Evolutionary conservation across 805 yeast genomes (phyloP).

Genomic region (Ogataea methanolica): DNA sequence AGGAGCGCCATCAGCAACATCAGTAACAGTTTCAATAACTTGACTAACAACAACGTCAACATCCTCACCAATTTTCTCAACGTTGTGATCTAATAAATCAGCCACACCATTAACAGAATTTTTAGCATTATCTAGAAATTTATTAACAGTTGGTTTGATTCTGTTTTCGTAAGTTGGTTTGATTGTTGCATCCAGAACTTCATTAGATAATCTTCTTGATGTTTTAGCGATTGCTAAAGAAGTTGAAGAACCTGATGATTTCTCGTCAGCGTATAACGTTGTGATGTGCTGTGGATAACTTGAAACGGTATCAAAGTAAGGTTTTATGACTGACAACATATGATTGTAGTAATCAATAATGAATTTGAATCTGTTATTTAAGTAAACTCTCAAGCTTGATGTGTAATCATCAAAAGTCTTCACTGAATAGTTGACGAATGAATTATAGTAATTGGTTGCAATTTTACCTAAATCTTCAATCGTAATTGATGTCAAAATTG

Average conservation of each 20-base stretch:
- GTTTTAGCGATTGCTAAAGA: conserved; percentile 34
- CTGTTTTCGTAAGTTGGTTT: conserved; percentile 27
- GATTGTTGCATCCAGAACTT: conserved; percentile 28
- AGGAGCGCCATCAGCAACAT: conserved; percentile 3
- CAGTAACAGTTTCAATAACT: conserved; percentile 2
- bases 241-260: conserved; percentile 24
- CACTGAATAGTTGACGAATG: conserved; percentile 6
- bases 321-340: conserved; percentile 8
- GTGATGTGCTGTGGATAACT: conserved; percentile 29
- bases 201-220: conserved; percentile 32
- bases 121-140: conserved; percentile 19
- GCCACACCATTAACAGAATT: conserved; percentile 20
- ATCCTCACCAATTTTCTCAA: conserved; percentile 7
- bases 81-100: conserved; percentile 14
- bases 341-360: no score
- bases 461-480: conserved; percentile 10
- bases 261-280: conserved; percentile 27
- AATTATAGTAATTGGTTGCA: conserved; percentile 7
- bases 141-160: conserved; percentile 24
- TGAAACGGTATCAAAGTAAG: conserved; percentile 24
- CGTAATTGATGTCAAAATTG: conserved; percentile 23
- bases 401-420: conserved; percentile 2
- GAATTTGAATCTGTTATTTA: no score
- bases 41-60: conserved; percentile 5
- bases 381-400: no score